Evolutionary conservation across 768 basidiomycete species (phyloP).

Genomic region (Hortiboletus campestris): DNA sequence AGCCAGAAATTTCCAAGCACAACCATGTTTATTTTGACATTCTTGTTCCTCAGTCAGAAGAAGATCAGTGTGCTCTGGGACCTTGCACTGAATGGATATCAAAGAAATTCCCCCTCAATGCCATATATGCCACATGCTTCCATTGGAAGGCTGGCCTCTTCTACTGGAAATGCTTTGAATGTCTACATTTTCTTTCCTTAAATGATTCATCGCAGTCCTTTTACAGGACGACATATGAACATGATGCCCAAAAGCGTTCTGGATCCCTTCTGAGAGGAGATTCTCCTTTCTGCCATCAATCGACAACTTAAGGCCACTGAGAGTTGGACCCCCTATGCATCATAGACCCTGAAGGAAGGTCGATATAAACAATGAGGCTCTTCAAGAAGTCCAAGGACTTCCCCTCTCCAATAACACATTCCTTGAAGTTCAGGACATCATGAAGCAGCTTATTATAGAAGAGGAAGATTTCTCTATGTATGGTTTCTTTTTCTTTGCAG

Average conservation of each 20-base stretch:
- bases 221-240: not conserved
- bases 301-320: not conserved
- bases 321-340: not conserved
- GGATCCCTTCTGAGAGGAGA: slow-evolving; percentile 5
- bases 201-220: slow-evolving; percentile 4
- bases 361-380: not conserved
- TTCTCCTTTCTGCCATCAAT: slow-evolving; percentile 5
- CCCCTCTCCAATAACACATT: not conserved
- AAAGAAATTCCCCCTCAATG: slow-evolving; percentile 1
- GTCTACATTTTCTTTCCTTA: slow-evolving; percentile 6
- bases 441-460: not conserved
- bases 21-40: slow-evolving; percentile 16
- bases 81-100: slow-evolving; percentile 1
- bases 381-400: not conserved
- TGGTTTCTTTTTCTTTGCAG: slow-evolving; percentile 14
- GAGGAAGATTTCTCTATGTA: not conserved
- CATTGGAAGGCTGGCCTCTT: not conserved
- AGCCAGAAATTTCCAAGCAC: slow-evolving; percentile 3
- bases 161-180: not conserved
- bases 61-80: not conserved
- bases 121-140: slow-evolving; percentile 4
- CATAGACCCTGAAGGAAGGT: not conserved
- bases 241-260: not conserved
- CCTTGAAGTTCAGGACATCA: not conserved
- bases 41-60: slow-evolving; percentile 3